Conservation (phyloP, 495 filamentous ascomycete species). For the Trichoderma reesei region DNA sequence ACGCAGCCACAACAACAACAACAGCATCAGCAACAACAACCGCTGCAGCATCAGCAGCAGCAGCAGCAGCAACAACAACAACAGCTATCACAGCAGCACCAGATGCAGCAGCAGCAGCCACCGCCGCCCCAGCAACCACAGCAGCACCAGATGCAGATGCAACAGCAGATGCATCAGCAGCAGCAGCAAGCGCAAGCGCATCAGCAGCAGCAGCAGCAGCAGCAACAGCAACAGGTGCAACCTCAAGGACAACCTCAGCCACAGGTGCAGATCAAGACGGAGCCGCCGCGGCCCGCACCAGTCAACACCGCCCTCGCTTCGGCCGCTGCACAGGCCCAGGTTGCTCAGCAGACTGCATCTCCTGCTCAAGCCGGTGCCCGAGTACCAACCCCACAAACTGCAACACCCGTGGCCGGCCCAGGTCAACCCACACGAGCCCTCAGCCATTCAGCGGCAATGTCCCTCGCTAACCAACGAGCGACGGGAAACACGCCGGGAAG, state of each 20-base stretch:
- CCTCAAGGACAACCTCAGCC: conserved; percentile 25
- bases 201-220: conserved; percentile 7
- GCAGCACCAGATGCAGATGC: conserved; percentile 16
- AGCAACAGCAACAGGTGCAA: conserved; percentile 12
- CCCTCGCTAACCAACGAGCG: conserved; percentile 33
- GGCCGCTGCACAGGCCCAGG: conserved; percentile 26
- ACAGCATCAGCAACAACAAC: conserved; percentile 13
- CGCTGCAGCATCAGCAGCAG: background rate
- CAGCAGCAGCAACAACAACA: conserved; percentile 26
- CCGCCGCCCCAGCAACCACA: conserved; percentile 21
- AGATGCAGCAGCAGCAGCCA: conserved; percentile 21
- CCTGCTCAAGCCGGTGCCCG: conserved; percentile 23
- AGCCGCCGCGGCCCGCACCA: conserved; percentile 26
- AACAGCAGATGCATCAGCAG: conserved; percentile 16
- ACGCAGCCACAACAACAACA: conserved; percentile 22
- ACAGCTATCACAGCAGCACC: conserved; percentile 15
- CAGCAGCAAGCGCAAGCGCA: conserved; percentile 27
- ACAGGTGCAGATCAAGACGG: conserved; percentile 17
- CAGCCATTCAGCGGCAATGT: conserved; percentile 36
- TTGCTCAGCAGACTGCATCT: conserved; percentile 16
- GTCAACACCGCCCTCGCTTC: conserved; percentile 38
- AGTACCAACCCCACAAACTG: conserved; percentile 36
- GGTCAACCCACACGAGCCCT: conserved; percentile 31
- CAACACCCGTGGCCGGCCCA: conserved; percentile 34
- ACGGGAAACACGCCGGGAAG: conserved; percentile 31